These are phyloP conservation scores for Bullera alba DNA, from an alignment of 768 basidiomycete species.

Conservation along the genomic window DNA sequence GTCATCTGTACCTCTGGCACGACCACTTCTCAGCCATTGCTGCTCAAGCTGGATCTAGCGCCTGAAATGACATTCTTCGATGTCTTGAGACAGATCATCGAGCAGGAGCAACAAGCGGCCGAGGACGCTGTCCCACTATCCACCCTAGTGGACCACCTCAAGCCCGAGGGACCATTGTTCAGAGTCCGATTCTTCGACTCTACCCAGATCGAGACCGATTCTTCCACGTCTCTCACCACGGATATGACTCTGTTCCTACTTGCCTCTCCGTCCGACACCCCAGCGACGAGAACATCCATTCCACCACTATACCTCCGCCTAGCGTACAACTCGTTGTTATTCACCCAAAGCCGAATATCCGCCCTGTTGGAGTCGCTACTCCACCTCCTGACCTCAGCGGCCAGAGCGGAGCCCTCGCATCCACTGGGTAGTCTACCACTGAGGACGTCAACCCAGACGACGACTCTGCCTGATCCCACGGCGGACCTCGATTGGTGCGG, in stretches of 20 bases:
- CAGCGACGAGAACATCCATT: slow-evolving; percentile 56
- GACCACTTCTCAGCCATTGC: slow-evolving; percentile 64
- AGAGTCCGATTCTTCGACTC: slow-evolving; percentile 93
- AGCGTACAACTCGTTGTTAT: slow-evolving; percentile 90
- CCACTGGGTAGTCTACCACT: slow-evolving; percentile 74
- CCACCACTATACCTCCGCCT: slow-evolving; percentile 69
- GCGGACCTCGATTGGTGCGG: slow-evolving; percentile 93
- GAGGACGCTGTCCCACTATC: slow-evolving; percentile 76
- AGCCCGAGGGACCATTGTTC: slow-evolving; percentile 56
- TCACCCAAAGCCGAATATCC: slow-evolving; percentile 68
- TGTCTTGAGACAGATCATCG: slow-evolving; percentile 75
- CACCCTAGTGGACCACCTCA: slow-evolving; percentile 60
- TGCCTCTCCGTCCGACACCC: slow-evolving; percentile 53
- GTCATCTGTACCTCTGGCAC: slow-evolving; percentile 73
- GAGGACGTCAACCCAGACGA: slow-evolving; percentile 60
- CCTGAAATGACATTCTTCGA: slow-evolving; percentile 84
- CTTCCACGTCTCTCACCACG: slow-evolving; percentile 67
- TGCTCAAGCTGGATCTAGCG: slow-evolving; percentile 75
- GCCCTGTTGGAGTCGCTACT: slow-evolving; percentile 80
- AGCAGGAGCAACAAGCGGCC: slow-evolving; percentile 74
- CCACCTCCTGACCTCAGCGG: slow-evolving; percentile 54
- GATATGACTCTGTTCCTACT: slow-evolving; percentile 82
- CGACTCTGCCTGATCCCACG: slow-evolving; percentile 70
- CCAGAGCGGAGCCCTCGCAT: slow-evolving; percentile 58
- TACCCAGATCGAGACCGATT: slow-evolving; percentile 27